Evolutionary conservation across 192 early-diverging fungal species (phyloP).

Genomic region (Thamnidium elegans): DNA sequence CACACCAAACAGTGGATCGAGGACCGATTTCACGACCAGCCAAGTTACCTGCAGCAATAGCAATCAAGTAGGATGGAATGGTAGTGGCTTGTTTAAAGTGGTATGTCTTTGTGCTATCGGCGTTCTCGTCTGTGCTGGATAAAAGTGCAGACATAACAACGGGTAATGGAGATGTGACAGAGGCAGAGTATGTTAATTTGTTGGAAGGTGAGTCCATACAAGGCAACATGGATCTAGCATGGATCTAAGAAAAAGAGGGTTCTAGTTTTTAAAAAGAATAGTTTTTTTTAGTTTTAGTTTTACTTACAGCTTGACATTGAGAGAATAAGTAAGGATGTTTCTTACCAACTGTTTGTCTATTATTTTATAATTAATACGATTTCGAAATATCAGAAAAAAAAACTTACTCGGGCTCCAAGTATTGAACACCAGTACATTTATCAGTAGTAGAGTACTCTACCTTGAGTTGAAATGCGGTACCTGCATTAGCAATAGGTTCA

Average conservation of each 20-base stretch:
- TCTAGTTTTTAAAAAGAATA: too few relatives aligned
- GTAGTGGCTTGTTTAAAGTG: slow-evolving; percentile 82
- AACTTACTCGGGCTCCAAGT: slow-evolving; percentile 52
- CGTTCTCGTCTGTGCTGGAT: slow-evolving; percentile 53
- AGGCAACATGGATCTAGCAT: slow-evolving; percentile 88
- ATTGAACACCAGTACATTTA: slow-evolving; percentile 88
- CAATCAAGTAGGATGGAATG: slow-evolving; percentile 95
- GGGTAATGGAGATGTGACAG: slow-evolving; percentile 73
- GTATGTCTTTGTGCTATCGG: slow-evolving; percentile 57
- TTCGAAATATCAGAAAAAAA: too few relatives aligned
- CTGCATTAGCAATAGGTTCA: slow-evolving; percentile 32
- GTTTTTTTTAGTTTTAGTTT: too few relatives aligned
- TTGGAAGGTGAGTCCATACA: slow-evolving; percentile 85
- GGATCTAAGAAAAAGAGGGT: slow-evolving; percentile 57
- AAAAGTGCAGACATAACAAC: slow-evolving; percentile 92
- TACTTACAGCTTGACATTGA: slow-evolving; percentile 82
- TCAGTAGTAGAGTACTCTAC: slow-evolving; percentile 79
- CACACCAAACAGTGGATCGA: slow-evolving; percentile 93
- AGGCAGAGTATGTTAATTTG: slow-evolving; percentile 87
- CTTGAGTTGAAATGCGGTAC: slow-evolving; percentile 50
- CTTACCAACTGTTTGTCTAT: slow-evolving; percentile 92
- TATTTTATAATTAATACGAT: neutral
- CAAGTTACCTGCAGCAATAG: slow-evolving; percentile 91
- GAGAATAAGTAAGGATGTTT: slow-evolving; percentile 92
- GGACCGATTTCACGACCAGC: slow-evolving; percentile 79